A percentile compares a stretch with the other conserved stretches of the same genome.
Evolutionary conservation across 2,329 filamentous ascomycete genomes (phyloP).

Genomic region (Plectosphaerella cucumerina): DNA sequence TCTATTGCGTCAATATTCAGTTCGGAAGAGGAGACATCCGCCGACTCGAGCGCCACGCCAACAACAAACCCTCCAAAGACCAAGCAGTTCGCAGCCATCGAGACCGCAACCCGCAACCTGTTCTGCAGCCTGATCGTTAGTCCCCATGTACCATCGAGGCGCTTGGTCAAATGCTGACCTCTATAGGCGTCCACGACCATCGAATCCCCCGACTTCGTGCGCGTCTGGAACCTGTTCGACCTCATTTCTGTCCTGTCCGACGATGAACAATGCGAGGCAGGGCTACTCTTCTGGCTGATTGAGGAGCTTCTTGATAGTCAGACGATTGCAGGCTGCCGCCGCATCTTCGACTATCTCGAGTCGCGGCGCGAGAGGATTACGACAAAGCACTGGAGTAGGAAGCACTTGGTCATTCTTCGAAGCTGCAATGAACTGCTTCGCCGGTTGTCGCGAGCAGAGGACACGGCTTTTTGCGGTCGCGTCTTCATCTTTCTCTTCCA

Average conservation of each 20-base stretch:
- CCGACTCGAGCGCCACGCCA: slow-evolving; percentile 21
- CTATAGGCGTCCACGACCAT: slow-evolving; percentile 69
- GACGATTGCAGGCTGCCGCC: slow-evolving; percentile 85
- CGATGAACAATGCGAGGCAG: slow-evolving; percentile 70
- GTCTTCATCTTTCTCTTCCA: slow-evolving; percentile 99
- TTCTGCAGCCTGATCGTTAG: slow-evolving; percentile 78
- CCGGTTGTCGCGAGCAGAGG: slow-evolving; percentile 88
- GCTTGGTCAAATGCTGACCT: slow-evolving; percentile 3
- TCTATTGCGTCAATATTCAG: slow-evolving; percentile 39
- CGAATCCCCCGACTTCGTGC: slow-evolving; percentile 71
- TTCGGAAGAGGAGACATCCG: slow-evolving; percentile 19
- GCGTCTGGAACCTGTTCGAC: slow-evolving; percentile 91
- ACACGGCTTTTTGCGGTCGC: slow-evolving; percentile 93
- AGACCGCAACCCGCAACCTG: slow-evolving; percentile 75
- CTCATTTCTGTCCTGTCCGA: slow-evolving; percentile 86
- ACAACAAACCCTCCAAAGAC: slow-evolving; percentile 31
- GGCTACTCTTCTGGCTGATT: slow-evolving; percentile 82
- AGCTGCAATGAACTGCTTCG: slow-evolving; percentile 95
- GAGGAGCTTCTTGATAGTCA: slow-evolving; percentile 96
- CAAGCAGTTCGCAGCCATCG: slow-evolving; percentile 67
- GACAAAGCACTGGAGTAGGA: slow-evolving; percentile 73
- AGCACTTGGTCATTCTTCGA: slow-evolving; percentile 84
- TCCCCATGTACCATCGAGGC: slow-evolving; percentile 1
- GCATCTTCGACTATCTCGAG: slow-evolving; percentile 91
- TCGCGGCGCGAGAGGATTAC: slow-evolving; percentile 87